Percentiles rank a stretch among this genome's conserved stretches.
phyloP scores from a whole-genome alignment of 352 stramenopile genomes.

The Globisporangium carolinianum region DNA sequence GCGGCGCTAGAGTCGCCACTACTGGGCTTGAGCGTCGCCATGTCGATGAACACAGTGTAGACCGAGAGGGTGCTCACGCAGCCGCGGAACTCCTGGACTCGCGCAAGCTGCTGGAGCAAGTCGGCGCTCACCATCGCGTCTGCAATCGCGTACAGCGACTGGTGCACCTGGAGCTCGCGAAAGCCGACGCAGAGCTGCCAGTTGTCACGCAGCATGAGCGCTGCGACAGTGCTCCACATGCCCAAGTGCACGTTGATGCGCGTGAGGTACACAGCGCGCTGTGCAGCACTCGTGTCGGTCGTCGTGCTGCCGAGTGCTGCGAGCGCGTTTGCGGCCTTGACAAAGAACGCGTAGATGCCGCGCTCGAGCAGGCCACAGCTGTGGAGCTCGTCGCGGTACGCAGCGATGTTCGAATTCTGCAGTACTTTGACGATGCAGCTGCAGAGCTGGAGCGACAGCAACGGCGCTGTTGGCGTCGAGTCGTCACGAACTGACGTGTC shows the following conservation, averaged over 20 bases:
- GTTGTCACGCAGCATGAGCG: slow-evolving; percentile 53
- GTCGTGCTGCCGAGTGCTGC: slow-evolving; percentile 12
- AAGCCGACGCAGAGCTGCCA: slow-evolving; percentile 35
- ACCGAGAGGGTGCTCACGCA: slow-evolving; percentile 18
- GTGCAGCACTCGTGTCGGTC: slow-evolving; percentile 6
- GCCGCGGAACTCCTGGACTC: slow-evolving; percentile 8
- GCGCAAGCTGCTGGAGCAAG: slow-evolving; percentile 15
- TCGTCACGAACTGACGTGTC: background rate
- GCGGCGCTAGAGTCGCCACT: background rate
- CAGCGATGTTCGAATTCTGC: slow-evolving; percentile 22
- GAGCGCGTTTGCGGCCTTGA: slow-evolving; percentile 40
- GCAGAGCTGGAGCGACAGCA: slow-evolving; percentile 36
- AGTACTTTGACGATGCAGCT: slow-evolving; percentile 62
- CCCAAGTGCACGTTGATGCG: slow-evolving; percentile 28
- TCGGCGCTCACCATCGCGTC: slow-evolving; percentile 27
- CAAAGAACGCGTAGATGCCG: slow-evolving; percentile 43
- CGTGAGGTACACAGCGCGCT: slow-evolving; percentile 13
- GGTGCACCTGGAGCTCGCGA: slow-evolving; percentile 42
- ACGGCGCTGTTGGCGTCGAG: background rate
- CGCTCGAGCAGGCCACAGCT: slow-evolving; percentile 57
- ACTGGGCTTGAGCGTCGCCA: slow-evolving; percentile 15
- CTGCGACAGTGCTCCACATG: slow-evolving; percentile 31
- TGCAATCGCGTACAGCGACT: slow-evolving; percentile 52
- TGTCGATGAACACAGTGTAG: slow-evolving; percentile 35
- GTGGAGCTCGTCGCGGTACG: slow-evolving; percentile 44